Percentiles rank a stretch among this genome's conserved stretches.
phyloP scores from a whole-genome alignment of 805 yeast genomes.

The Torulaspora microellipsoides region DNA sequence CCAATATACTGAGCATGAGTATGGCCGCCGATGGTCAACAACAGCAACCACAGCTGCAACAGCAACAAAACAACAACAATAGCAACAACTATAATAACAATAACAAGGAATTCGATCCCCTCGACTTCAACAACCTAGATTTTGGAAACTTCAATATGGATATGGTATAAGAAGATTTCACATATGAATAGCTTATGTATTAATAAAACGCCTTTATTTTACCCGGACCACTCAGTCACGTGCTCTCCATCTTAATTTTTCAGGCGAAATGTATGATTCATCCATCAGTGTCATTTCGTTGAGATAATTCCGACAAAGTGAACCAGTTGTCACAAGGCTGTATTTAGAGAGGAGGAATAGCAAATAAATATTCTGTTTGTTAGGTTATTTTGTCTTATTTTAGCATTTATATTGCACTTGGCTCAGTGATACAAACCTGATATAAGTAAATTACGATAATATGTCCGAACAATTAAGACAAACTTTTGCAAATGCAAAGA shows the following conservation, averaged over 20 bases:
- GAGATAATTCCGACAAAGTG: too few relatives aligned
- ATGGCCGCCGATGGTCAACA: slow-evolving; percentile 13
- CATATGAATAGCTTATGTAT: too few relatives aligned
- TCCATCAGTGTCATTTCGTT: too few relatives aligned
- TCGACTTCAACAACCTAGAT: slow-evolving; percentile 30
- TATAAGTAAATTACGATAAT: not conserved
- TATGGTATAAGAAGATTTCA: slow-evolving; percentile 17
- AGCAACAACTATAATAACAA: slow-evolving; percentile 3
- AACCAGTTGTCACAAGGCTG: too few relatives aligned
- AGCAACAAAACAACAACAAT: slow-evolving; percentile 7
- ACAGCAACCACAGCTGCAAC: slow-evolving; percentile 5
- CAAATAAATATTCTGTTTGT: not conserved
- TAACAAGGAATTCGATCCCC: slow-evolving; percentile 16
- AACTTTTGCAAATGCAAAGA: slow-evolving; percentile 52
- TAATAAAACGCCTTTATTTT: too few relatives aligned
- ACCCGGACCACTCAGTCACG: too few relatives aligned
- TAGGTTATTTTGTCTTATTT: not conserved
- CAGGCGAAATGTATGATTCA: too few relatives aligned
- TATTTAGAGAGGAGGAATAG: too few relatives aligned
- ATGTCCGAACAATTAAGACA: slow-evolving; percentile 43
- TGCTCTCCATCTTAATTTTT: too few relatives aligned
- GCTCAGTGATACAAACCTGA: too few relatives aligned
- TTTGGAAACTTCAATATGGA: slow-evolving; percentile 31
- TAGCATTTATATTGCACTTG: too few relatives aligned
- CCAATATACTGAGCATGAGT: slow-evolving; percentile 22